These are phyloP conservation scores for Neurospora sp. DNA, from an alignment of 495 filamentous ascomycete species.

Conservation along the genomic window DNA sequence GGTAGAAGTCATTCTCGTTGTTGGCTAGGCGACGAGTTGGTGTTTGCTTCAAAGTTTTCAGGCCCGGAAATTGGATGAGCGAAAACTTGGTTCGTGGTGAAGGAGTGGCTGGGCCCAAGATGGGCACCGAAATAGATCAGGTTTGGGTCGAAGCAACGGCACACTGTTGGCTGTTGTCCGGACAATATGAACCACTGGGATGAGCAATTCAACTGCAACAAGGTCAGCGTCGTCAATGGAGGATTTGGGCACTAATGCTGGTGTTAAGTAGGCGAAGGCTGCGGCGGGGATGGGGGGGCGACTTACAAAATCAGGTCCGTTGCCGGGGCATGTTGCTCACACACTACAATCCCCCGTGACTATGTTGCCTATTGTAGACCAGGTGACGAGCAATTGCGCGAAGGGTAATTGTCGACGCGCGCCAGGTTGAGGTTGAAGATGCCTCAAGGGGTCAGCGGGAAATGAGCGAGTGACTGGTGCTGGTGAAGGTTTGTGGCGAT, in stretches of 20 bases:
- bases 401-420: background rate
- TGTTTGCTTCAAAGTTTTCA: background rate
- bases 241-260: background rate
- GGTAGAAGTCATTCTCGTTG: conserved; percentile 6
- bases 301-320: background rate
- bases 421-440: background rate
- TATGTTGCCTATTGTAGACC: background rate
- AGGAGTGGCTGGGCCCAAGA: background rate
- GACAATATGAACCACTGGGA: background rate
- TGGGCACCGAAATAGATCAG: background rate
- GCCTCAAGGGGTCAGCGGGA: background rate
- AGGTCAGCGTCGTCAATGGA: background rate
- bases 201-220: background rate
- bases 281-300: background rate
- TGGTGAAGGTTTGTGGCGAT: background rate
- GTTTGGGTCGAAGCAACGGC: background rate
- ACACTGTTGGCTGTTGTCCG: background rate
- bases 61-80: background rate
- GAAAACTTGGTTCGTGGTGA: background rate
- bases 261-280: background rate
- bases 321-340: background rate
- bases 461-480: background rate
- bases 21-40: background rate
- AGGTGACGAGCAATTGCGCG: background rate
- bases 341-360: background rate